Conservation (phyloP, 768 basidiomycete species). For the Russula emetica region DNA sequence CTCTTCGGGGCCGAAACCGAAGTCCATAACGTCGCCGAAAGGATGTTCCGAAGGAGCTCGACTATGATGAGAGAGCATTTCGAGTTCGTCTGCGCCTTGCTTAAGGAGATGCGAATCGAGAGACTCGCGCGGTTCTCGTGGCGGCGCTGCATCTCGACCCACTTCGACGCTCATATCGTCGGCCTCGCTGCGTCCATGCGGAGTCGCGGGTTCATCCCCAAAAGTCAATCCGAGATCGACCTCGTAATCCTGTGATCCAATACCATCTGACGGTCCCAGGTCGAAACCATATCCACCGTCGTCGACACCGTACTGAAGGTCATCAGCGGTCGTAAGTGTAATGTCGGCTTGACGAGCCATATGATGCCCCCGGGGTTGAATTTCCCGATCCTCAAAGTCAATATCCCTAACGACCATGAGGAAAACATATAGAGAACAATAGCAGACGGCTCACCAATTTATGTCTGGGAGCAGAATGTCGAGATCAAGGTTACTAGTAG, state of each 20-base stretch:
- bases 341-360: conserved; percentile 85
- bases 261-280: conserved; percentile 73
- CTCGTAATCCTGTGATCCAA: conserved; percentile 82
- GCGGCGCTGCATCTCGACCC: conserved; percentile 63
- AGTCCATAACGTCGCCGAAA: conserved; percentile 51
- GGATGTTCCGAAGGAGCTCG: conserved; percentile 64
- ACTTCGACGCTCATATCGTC: conserved; percentile 68
- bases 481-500: conserved; percentile 70
- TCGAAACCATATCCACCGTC: conserved; percentile 63
- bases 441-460: conserved; percentile 54
- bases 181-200: conserved; percentile 36
- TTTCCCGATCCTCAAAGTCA: conserved; percentile 67
- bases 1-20: conserved; percentile 46
- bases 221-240: conserved; percentile 76
- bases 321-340: conserved; percentile 74
- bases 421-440: conserved; percentile 19
- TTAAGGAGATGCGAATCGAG: conserved; percentile 60
- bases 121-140: conserved; percentile 47
- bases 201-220: conserved; percentile 43
- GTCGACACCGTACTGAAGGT: conserved; percentile 63
- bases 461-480: conserved; percentile 76
- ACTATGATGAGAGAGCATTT: conserved; percentile 59
- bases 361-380: conserved; percentile 67
- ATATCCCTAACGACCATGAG: conserved; percentile 53
- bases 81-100: conserved; percentile 50